A percentile compares a stretch with the other conserved stretches of the same genome.
Conservation (phyloP, 345 rosid genomes). For the Durio zibethinus region DNA sequence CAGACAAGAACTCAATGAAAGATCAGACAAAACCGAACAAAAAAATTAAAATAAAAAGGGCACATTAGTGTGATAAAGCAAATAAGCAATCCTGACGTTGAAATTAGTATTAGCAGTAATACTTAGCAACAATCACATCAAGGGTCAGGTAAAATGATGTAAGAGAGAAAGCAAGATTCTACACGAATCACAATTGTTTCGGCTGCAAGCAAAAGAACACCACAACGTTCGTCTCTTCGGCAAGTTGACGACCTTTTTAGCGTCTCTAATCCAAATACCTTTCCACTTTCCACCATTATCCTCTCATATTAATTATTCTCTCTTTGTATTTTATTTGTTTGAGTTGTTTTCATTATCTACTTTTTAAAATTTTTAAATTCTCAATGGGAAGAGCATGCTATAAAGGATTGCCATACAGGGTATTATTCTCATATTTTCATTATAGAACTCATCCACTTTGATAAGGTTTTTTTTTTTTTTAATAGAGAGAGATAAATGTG, state of each 20-base stretch:
- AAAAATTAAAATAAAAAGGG: no score
- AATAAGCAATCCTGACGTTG: not conserved
- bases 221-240: not conserved
- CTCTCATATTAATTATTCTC: not conserved
- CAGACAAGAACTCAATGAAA: no score
- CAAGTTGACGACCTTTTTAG: not conserved
- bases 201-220: not conserved
- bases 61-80: no score
- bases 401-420: not conserved
- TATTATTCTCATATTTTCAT: not conserved
- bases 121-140: not conserved
- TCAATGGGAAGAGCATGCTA: not conserved
- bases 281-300: not conserved
- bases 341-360: not conserved
- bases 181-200: constrained; percentile 2
- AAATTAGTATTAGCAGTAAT: not conserved
- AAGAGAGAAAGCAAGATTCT: not conserved
- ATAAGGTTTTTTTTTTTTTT: no score
- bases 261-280: not conserved
- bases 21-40: no score
- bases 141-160: not conserved
- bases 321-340: not conserved
- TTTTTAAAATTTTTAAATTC: not conserved
- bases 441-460: no score
- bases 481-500: no score